Conservation (phyloP, 345 rosid species). For the Atalantia buxifolia region DNA sequence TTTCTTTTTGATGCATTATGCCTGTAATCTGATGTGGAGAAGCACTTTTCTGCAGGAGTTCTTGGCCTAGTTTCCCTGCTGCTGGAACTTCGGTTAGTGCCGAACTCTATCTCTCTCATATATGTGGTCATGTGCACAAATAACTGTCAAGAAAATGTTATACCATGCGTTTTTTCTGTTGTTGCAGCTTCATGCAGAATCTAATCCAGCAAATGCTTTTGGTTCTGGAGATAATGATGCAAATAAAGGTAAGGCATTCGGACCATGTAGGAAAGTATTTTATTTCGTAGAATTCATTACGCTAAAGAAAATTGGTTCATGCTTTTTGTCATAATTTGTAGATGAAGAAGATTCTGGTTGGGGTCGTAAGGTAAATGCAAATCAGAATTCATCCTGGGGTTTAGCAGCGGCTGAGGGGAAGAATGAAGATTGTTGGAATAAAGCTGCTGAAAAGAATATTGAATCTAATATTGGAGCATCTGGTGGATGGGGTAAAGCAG, state of each 20-base stretch:
- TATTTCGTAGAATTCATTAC: background rate
- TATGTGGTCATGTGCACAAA: background rate
- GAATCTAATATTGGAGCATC: constrained; percentile 30
- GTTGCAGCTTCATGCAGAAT: constrained; percentile 26
- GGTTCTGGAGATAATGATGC: constrained; percentile 13
- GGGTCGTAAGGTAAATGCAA: constrained; percentile 34
- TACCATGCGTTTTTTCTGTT: background rate
- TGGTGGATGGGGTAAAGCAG: constrained; percentile 50
- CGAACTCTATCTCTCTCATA: background rate
- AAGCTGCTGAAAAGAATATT: constrained; percentile 30
- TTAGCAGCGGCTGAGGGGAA: constrained; percentile 36
- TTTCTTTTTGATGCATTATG: background rate
- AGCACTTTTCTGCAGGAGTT: constrained; percentile 33
- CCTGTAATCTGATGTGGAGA: constrained; percentile 4
- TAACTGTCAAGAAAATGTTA: background rate
- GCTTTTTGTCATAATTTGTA: constrained; percentile 1
- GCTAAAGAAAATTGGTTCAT: background rate
- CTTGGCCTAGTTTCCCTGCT: constrained; percentile 48
- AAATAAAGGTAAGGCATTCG: constrained; percentile 25
- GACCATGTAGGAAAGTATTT: background rate
- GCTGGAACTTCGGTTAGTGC: constrained; percentile 34
- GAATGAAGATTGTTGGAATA: constrained; percentile 49
- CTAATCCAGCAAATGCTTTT: constrained; percentile 21
- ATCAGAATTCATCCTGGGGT: constrained; percentile 52
- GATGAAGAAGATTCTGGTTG: constrained; percentile 42